phyloP scores from a whole-genome alignment of 441 rosid genomes.

The Aquilaria agallochum region DNA sequence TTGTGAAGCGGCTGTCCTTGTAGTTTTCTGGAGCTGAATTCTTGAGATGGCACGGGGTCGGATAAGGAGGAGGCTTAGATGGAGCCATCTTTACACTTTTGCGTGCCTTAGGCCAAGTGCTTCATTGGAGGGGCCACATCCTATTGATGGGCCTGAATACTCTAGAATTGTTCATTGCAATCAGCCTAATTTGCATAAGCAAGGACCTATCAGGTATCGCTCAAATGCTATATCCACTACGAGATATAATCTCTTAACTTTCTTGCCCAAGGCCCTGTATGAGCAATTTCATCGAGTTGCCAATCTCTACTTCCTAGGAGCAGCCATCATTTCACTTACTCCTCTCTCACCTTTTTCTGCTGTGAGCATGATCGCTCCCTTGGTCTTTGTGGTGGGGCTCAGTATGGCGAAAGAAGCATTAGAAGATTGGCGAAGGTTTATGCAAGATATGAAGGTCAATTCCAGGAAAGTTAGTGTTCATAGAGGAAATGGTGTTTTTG shows the following conservation, averaged over 20 bases:
- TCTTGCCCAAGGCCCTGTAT: constrained; percentile 84
- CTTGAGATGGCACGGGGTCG: constrained; percentile 59
- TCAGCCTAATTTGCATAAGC: constrained; percentile 70
- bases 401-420: constrained; percentile 95
- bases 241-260: constrained; percentile 70
- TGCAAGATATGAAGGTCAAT: constrained; percentile 92
- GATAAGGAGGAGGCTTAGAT: constrained; percentile 68
- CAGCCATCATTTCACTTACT: constrained; percentile 80
- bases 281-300: constrained; percentile 97
- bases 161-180: constrained; percentile 78
- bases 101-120: constrained; percentile 64
- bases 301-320: constrained; percentile 88
- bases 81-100: constrained; percentile 79
- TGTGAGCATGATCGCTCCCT: constrained; percentile 90
- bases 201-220: constrained; percentile 71
- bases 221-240: constrained; percentile 88
- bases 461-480: constrained; percentile 66
- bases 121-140: constrained; percentile 49
- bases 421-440: constrained; percentile 95
- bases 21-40: constrained; percentile 15
- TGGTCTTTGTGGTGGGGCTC: constrained; percentile 89
- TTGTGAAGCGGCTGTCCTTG: constrained; percentile 14
- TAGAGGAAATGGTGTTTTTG: constrained; percentile 57
- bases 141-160: constrained; percentile 66
- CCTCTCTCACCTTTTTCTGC: constrained; percentile 84